Percentiles rank a stretch among this genome's conserved stretches.
Evolutionary conservation across 2,329 filamentous ascomycete genomes (phyloP).

Genomic region (Cladosporium cucumerinum): DNA sequence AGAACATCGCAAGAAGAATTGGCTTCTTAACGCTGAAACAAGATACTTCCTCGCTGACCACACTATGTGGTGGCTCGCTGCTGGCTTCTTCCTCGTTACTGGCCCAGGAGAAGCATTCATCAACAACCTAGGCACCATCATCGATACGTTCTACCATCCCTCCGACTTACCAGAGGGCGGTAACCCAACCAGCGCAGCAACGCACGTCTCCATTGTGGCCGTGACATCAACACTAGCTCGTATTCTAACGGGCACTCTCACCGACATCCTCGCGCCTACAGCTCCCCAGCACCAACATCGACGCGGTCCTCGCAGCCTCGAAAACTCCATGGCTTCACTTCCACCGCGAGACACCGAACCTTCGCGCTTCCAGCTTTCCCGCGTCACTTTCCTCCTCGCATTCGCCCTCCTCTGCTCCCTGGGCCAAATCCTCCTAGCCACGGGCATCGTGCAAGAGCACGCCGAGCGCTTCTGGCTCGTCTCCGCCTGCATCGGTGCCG

Average conservation of each 20-base stretch:
- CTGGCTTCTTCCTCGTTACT: slow-evolving; percentile 87
- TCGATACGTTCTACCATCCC: slow-evolving; percentile 74
- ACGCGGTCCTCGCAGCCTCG: slow-evolving; percentile 43
- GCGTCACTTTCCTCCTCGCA: slow-evolving; percentile 73
- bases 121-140: slow-evolving; percentile 93
- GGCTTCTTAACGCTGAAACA: slow-evolving; percentile 89
- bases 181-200: slow-evolving; percentile 63
- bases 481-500: slow-evolving; percentile 78
- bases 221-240: slow-evolving; percentile 87
- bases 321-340: slow-evolving; percentile 40
- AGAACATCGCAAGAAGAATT: slow-evolving; percentile 73
- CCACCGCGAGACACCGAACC: slow-evolving; percentile 19
- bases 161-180: slow-evolving; percentile 47
- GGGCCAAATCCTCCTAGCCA: slow-evolving; percentile 74
- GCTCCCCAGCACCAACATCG: slow-evolving; percentile 55
- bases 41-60: slow-evolving; percentile 76
- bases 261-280: slow-evolving; percentile 73
- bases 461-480: slow-evolving; percentile 80
- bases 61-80: slow-evolving; percentile 93
- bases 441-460: slow-evolving; percentile 70
- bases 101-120: slow-evolving; percentile 97
- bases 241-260: slow-evolving; percentile 82
- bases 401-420: slow-evolving; percentile 69
- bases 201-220: slow-evolving; percentile 89
- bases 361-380: slow-evolving; percentile 61